phyloP scores from a whole-genome alignment of 2,329 filamentous ascomycete species.

The Fusarium pseudograminearum region DNA sequence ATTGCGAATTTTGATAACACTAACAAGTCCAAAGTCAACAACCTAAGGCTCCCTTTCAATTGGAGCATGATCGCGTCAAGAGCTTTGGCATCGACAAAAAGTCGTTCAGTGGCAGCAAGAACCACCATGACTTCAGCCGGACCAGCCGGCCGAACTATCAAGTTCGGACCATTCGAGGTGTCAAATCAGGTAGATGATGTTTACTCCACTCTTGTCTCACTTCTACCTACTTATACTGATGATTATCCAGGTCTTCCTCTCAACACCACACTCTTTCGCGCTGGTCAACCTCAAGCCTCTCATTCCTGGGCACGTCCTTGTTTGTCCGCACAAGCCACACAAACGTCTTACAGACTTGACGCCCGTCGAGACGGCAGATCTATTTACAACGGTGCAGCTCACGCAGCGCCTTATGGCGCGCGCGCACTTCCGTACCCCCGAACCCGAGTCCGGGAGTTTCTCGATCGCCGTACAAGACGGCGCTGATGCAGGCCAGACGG shows the following conservation, averaged over 20 bases:
- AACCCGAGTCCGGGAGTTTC: slow-evolving; percentile 75
- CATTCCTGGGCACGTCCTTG: slow-evolving; percentile 90
- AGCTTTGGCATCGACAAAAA: slow-evolving; percentile 24
- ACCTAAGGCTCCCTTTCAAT: background rate
- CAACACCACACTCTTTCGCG: slow-evolving; percentile 82
- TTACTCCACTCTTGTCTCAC: background rate
- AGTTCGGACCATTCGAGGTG: slow-evolving; percentile 82
- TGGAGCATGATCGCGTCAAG: slow-evolving; percentile 42
- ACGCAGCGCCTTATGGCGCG: slow-evolving; percentile 80
- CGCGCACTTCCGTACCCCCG: slow-evolving; percentile 67
- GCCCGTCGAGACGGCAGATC: slow-evolving; percentile 77
- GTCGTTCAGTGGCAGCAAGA: slow-evolving; percentile 21
- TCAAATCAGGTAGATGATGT: slow-evolving; percentile 72
- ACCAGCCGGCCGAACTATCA: slow-evolving; percentile 55
- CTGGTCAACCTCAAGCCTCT: slow-evolving; percentile 97
- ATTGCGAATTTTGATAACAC: background rate
- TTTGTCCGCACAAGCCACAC: slow-evolving; percentile 79
- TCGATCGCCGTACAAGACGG: slow-evolving; percentile 98
- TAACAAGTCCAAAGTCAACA: background rate
- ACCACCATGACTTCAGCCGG: slow-evolving; percentile 50
- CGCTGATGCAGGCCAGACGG: slow-evolving; percentile 88
- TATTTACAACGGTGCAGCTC: slow-evolving; percentile 88
- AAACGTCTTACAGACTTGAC: slow-evolving; percentile 81
- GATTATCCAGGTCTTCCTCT: slow-evolving; percentile 82
- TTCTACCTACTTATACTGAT: slow-evolving; percentile 6